These are phyloP conservation scores for Apiotrichum gracile DNA, from an alignment of 1,284 basidiomycete genomes.

Conservation along the genomic window DNA sequence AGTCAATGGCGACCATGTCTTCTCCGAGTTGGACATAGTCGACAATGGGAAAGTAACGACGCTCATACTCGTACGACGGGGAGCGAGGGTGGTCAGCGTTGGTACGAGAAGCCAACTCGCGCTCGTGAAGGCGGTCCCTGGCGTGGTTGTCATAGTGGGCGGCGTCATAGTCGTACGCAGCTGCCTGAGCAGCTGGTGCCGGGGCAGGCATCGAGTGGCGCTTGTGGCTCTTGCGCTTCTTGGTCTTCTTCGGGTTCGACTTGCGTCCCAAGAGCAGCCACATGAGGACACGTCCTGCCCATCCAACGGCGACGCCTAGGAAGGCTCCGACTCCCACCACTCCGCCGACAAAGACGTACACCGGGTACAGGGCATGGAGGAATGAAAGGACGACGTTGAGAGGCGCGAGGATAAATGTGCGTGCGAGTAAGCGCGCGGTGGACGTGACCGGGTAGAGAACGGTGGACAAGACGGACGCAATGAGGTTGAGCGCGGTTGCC, in stretches of 20 bases:
- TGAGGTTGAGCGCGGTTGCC: slow-evolving; percentile 22
- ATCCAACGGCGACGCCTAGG: slow-evolving; percentile 34
- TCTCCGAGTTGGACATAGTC: slow-evolving; percentile 12
- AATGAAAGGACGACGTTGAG: slow-evolving; percentile 18
- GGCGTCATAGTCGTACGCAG: neutral
- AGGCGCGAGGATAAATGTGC: slow-evolving; percentile 32
- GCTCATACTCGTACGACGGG: slow-evolving; percentile 2
- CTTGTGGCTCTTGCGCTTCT: slow-evolving; percentile 1
- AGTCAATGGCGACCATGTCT: neutral
- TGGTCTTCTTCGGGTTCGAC: neutral
- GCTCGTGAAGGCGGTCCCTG: neutral
- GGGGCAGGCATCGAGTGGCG: neutral
- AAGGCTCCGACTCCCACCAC: slow-evolving; percentile 34
- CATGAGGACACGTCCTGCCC: slow-evolving; percentile 25
- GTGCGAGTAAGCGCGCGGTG: slow-evolving; percentile 19
- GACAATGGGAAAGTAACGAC: slow-evolving; percentile 15
- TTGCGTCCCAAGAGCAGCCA: slow-evolving; percentile 10
- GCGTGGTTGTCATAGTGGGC: neutral
- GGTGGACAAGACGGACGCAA: slow-evolving; percentile 20
- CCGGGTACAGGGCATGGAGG: slow-evolving; percentile 32
- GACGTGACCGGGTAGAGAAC: slow-evolving; percentile 36
- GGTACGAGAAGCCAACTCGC: neutral
- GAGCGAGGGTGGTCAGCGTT: too few species aligned
- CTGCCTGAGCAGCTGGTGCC: neutral
- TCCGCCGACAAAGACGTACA: slow-evolving; percentile 38